Evolutionary conservation across 352 stramenopile genomes (phyloP).

Genomic region (Phytophthora pseudosyringae): DNA sequence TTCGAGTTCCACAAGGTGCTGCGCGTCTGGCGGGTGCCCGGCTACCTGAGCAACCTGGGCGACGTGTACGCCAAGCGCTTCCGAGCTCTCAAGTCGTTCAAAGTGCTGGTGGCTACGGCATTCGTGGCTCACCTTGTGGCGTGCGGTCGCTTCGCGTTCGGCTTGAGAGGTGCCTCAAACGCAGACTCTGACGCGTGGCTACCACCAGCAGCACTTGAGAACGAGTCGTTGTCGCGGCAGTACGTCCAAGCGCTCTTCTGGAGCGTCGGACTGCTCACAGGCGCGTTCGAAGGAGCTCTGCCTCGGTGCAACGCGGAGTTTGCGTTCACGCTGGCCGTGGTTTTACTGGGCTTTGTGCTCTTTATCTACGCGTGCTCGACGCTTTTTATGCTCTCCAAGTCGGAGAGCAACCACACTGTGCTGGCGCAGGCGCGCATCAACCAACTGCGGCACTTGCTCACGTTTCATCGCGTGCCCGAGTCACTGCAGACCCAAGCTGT

Average conservation of each 20-base stretch:
- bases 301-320: slow-evolving; percentile 45
- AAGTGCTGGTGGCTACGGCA: slow-evolving; percentile 43
- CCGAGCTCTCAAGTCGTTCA: slow-evolving; percentile 54
- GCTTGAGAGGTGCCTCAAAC: slow-evolving; percentile 8
- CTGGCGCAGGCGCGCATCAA: slow-evolving; percentile 61
- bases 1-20: slow-evolving; percentile 66
- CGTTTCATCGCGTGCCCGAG: slow-evolving; percentile 67
- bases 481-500: slow-evolving; percentile 54
- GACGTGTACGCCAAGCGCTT: slow-evolving; percentile 65
- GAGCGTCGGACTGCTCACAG: slow-evolving; percentile 65
- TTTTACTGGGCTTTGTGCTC: slow-evolving; percentile 59
- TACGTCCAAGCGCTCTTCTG: slow-evolving; percentile 58
- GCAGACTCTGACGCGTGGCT: slow-evolving; percentile 28
- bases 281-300: slow-evolving; percentile 57
- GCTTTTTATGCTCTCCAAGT: slow-evolving; percentile 77
- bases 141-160: slow-evolving; percentile 53
- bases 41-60: slow-evolving; percentile 59
- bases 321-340: slow-evolving; percentile 52
- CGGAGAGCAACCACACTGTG: slow-evolving; percentile 54
- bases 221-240: slow-evolving; percentile 11
- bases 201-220: slow-evolving; percentile 12
- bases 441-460: slow-evolving; percentile 69
- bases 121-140: slow-evolving; percentile 62
- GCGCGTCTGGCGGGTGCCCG: slow-evolving; percentile 46
- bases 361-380: slow-evolving; percentile 71